Evolutionary conservation across 2,329 filamentous ascomycete species (phyloP), one percentile per base, ranked within the genome.

Genomic region (Helotiales sp.): DNA sequence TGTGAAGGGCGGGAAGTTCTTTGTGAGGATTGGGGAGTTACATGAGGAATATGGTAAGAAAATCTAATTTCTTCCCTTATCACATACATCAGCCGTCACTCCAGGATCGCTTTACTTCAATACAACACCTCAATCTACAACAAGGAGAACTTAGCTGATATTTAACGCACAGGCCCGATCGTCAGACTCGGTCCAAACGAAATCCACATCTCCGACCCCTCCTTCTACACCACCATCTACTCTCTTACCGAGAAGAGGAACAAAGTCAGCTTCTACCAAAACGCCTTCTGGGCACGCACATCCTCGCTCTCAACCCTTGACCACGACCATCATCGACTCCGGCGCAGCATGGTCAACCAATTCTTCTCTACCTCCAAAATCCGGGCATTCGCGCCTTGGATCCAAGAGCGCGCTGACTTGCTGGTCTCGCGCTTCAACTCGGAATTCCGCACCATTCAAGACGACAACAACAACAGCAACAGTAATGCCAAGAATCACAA

Each of bases 151-250:
- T 40, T 3, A 40, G 6, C 37, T 40, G 37, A 40, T 3, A 15
- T 15, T 15, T 15, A 15, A 3, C 3, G 3, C 11, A 7, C 6
- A 40, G 37, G 37, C 6, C 37, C 37, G 15, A 40, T 40, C 8
- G 43, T 61, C 17, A 24, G 59, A 5, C 47, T 61, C 32, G 49
- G 43, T 7, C 59, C 59, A 17, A 43, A 34, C 40, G 59, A 61
- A 22, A 28, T 61, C 2, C 59, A 61, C n/a, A 61, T 61, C 43
- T 43, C 47, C 11, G 59, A 61, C 17, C 59, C 59, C 13, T 26
- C 43, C 20, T 61, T 61, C 43, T 50, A 34, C 45, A 47, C 32
- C 24, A 61, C 59, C 2, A 61, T 61, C n/a, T 61, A 61, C 45
- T 50, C 59, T 10, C 22, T 24, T 20, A 32, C 59, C 10, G 59